These are phyloP conservation scores for Blastobotrys aristatus DNA, from an alignment of 1,139 yeast species.

Conservation along the genomic window DNA sequence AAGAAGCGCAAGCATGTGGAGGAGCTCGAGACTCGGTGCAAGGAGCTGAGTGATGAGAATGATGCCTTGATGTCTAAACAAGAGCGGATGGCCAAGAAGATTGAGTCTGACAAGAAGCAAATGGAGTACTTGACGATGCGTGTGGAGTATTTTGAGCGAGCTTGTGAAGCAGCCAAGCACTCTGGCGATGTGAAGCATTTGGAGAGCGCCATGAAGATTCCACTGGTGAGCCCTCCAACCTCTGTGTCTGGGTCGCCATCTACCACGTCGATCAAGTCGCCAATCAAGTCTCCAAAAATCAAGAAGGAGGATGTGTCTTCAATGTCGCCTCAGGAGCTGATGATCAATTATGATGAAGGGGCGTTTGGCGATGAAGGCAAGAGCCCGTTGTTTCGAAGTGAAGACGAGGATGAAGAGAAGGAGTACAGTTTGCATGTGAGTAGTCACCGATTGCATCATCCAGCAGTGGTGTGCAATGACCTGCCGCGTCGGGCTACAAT, in stretches of 20 bases:
- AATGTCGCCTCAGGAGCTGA: background rate
- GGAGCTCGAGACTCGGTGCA: conserved; percentile 56
- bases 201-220: conserved; percentile 16
- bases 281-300: background rate
- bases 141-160: background rate
- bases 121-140: background rate
- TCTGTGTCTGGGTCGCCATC: background rate
- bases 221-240: background rate
- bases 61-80: conserved; percentile 24
- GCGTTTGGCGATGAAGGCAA: background rate
- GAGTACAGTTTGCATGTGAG: background rate
- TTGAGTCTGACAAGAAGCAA: background rate
- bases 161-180: conserved; percentile 26
- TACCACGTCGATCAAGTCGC: background rate
- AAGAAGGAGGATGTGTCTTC: conserved; percentile 16
- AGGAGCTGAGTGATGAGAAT: conserved; percentile 29
- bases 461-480: conserved; percentile 43
- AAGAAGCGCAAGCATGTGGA: conserved; percentile 93
- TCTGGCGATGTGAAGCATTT: conserved; percentile 30
- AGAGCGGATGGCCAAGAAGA: conserved; percentile 16
- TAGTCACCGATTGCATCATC: conserved; percentile 37
- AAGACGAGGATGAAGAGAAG: too few relatives aligned
- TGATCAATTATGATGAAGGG: background rate
- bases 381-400: background rate
- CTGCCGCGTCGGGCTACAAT: conserved; percentile 38